Percentiles rank a stretch among this genome's conserved stretches.
phyloP scores from a whole-genome alignment of 2,329 filamentous ascomycete species.

The Ophiostoma pallidulum region DNA sequence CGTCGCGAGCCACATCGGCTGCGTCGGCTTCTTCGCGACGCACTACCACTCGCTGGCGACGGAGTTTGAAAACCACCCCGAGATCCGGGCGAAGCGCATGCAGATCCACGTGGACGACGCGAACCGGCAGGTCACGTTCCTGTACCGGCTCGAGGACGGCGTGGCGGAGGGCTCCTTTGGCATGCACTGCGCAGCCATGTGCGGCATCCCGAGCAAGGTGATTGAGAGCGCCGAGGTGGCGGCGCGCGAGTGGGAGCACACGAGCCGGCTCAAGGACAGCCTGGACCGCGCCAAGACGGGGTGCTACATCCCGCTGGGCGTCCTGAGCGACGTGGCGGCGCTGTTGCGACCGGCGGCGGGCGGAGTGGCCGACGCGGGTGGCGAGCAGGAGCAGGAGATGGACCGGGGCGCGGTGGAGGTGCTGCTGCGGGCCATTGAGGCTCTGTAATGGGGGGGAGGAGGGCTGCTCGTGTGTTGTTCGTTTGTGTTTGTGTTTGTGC shows the following conservation, averaged over 20 bases:
- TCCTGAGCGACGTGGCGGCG: slow-evolving; percentile 80
- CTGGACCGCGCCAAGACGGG: slow-evolving; percentile 71
- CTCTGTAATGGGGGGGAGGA: slow-evolving; percentile 37
- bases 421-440: slow-evolving; percentile 50
- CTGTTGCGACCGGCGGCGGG: slow-evolving; percentile 47
- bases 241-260: slow-evolving; percentile 90
- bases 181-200: slow-evolving; percentile 99
- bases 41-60: slow-evolving; percentile 92
- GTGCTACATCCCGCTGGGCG: slow-evolving; percentile 72
- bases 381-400: slow-evolving; percentile 29
- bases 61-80: slow-evolving; percentile 82
- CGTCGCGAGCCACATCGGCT: slow-evolving; percentile 84
- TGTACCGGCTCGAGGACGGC: slow-evolving; percentile 88
- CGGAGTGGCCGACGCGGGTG: too few relatives aligned
- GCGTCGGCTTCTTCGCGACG: slow-evolving; percentile 92
- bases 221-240: slow-evolving; percentile 83
- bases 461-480: background rate
- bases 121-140: slow-evolving; percentile 80
- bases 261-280: slow-evolving; percentile 78
- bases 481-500: background rate
- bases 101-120: slow-evolving; percentile 85
- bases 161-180: slow-evolving; percentile 95
- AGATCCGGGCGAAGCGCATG: slow-evolving; percentile 82
- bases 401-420: slow-evolving; percentile 47
- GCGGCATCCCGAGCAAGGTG: slow-evolving; percentile 74